Conservation (phyloP, 176 grass and related monocot genomes). For the Hsuehochloa calcarea region DNA sequence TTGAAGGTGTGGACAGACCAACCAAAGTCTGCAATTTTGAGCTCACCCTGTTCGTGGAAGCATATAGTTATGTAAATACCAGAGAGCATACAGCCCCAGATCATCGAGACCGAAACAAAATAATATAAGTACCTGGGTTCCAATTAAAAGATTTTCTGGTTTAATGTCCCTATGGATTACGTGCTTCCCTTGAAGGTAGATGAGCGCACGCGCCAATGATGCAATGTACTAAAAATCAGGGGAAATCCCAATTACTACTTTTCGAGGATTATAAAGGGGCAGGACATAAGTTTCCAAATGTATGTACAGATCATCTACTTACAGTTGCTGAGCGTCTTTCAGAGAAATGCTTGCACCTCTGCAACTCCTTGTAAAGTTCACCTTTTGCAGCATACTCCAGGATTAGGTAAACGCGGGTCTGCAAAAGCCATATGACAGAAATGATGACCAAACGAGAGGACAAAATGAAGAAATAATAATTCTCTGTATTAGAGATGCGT, state of each 20-base stretch:
- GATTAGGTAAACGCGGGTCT: conserved; percentile 92
- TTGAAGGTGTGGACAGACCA: conserved; percentile 97
- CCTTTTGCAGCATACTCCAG: conserved; percentile 90
- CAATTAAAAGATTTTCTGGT: conserved; percentile 90
- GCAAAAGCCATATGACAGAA: conserved; percentile 15
- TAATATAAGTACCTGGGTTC: conserved; percentile 53
- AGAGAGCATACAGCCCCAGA: background rate
- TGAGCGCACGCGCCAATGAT: conserved; percentile 69
- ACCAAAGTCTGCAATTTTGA: conserved; percentile 98
- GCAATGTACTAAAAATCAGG: conserved; percentile 66
- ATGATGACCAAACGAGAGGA: conserved; percentile 2
- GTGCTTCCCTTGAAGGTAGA: conserved; percentile 90
- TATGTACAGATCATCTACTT: conserved; percentile 29
- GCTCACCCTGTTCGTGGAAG: conserved; percentile 57
- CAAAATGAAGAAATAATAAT: background rate
- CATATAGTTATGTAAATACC: conserved; percentile 28
- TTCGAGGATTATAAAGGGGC: background rate
- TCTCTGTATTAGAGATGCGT: background rate
- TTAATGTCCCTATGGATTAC: conserved; percentile 97
- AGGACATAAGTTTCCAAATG: conserved; percentile 3
- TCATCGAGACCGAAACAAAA: background rate
- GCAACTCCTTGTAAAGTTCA: conserved; percentile 92
- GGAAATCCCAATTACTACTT: conserved; percentile 13
- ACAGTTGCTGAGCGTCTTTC: conserved; percentile 83
- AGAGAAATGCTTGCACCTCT: conserved; percentile 79